Base-by-base conservation (phyloP, 2,329 filamentous ascomycete species). In the Simplicillium aogashimaense region DNA sequence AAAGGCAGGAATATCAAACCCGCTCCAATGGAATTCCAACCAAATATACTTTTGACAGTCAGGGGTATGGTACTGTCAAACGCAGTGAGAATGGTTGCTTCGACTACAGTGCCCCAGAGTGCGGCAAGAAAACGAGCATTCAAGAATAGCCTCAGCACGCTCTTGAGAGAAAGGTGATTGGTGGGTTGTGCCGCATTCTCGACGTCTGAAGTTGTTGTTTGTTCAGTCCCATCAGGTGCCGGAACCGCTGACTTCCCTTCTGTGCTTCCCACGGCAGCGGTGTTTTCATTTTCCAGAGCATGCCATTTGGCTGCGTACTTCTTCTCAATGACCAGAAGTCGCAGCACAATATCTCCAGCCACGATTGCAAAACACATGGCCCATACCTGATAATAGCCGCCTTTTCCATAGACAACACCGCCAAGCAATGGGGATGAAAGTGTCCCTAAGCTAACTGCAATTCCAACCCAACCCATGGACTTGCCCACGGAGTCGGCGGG, bases 301-400 rank as follows among this genome's bases (percentile, higher is more conserved):
- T 55, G 61, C 38, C 44, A 46, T 34, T 50, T 54, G 12, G 20
- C 20, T 6, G 56, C 55, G 7, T 53, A 45, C 42, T 56, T 59
- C 35, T 51, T 52, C 35, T 61, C 58, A 33, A 61, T 52, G 18
- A 61, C 53, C 30, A 47, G 36, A 7, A 61, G 41, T 17, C 58
- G 55, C n/a, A 61, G 43, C 2, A 47, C 37, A 37, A 60, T 55
- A 8, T 61, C 58, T 6, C 53, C 52, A 3, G 50, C 53, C 28
- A 61, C 48, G 2, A 61, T 47, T 10, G 54, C 58, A 39, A 61
- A 61, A 36, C 58, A 61, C 52, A 61, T 59, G 25, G 52, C 51
- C 43, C 58, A 61, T 17, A 61, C 55, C n/a, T 54, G 40, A 41
- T 57, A 58, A 41, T 61, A 61, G 3, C 56, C 58, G 3, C 50